Conservation (phyloP, 2,329 filamentous ascomycete genomes). For the Lasiodiplodia citricola region DNA sequence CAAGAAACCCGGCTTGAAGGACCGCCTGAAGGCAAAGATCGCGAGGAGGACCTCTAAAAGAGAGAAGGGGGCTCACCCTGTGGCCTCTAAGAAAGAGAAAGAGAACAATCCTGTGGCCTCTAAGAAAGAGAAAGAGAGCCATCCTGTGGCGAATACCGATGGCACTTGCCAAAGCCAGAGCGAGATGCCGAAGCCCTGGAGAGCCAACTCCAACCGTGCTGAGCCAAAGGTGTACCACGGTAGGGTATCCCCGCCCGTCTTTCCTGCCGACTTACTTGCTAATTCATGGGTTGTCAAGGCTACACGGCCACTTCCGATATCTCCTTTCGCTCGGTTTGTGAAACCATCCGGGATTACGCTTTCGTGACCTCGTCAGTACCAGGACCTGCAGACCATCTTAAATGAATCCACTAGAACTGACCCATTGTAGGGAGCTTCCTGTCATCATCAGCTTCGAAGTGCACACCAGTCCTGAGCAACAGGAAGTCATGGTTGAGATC, state of each 20-base stretch:
- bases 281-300: slow-evolving; percentile 33
- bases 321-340: slow-evolving; percentile 84
- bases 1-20: slow-evolving; percentile 28
- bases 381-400: not conserved
- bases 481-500: slow-evolving; percentile 90
- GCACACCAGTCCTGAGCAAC: slow-evolving; percentile 80
- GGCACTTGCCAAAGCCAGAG: slow-evolving; percentile 11
- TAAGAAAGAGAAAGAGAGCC: slow-evolving; percentile 31
- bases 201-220: slow-evolving; percentile 39
- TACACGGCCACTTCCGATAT: slow-evolving; percentile 87
- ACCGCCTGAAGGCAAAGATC: slow-evolving; percentile 38
- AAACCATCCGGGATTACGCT: slow-evolving; percentile 76
- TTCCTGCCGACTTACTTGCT: not conserved
- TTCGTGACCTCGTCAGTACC: slow-evolving; percentile 64
- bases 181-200: slow-evolving; percentile 39
- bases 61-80: slow-evolving; percentile 30
- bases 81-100: slow-evolving; percentile 28
- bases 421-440: slow-evolving; percentile 63
- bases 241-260: slow-evolving; percentile 24
- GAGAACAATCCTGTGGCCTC: slow-evolving; percentile 27
- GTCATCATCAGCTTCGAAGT: slow-evolving; percentile 93
- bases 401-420: not conserved
- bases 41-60: slow-evolving; percentile 43
- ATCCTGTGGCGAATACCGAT: slow-evolving; percentile 13
- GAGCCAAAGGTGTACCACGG: slow-evolving; percentile 87